Evolutionary conservation across 1,284 basidiomycete species (phyloP), one percentile per base, ranked within the genome.

Genomic region (Wallemia hederae): DNA sequence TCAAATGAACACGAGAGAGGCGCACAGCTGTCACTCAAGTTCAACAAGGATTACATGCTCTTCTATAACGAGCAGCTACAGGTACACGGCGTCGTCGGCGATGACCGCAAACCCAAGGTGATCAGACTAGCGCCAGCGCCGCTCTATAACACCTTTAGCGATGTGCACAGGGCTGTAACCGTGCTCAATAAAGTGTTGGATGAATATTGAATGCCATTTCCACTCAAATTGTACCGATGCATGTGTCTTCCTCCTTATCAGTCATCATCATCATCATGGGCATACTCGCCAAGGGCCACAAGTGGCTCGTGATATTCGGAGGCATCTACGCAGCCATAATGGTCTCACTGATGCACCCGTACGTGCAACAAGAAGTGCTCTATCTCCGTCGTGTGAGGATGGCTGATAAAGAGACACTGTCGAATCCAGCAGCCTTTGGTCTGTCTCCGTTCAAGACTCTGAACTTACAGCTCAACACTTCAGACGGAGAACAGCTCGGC

Each of bases 81-180:
- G 63, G 76, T 92, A 24, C 79, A 81, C 64, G 91, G 91, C 17
- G 81, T 96, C 9, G 77, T 92, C 62, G 88, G 85, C 19, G 90
- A 96, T 70, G 85, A 91, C 71, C 74, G 90, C 65, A 74, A 81
- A 66, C 90, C 91, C 24, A 83, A 87, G 67, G 86, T 96, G 61
- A 89, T 96, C 65, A 78, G 91, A 14, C 72, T 94, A 55, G 78
- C 86, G 60, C 88, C 91, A 31, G 76, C 76, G 11, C 83, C 87
- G 39, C 72, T 94, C 67, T 96, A 92, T 71, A 91, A 83, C 69
- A 82, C 81, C 11, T 75, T 80, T 66, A 72, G 75, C 65, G 89
- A 94, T 66, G 83, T 85, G 63, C 78, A 83, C 64, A 22, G 22
- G 14, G 39, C 39, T 17, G 39, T 49, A 15, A 11, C 14, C 22